Conservation (phyloP, 2,329 filamentous ascomycete genomes). For the Exophiala xenobiotica region DNA sequence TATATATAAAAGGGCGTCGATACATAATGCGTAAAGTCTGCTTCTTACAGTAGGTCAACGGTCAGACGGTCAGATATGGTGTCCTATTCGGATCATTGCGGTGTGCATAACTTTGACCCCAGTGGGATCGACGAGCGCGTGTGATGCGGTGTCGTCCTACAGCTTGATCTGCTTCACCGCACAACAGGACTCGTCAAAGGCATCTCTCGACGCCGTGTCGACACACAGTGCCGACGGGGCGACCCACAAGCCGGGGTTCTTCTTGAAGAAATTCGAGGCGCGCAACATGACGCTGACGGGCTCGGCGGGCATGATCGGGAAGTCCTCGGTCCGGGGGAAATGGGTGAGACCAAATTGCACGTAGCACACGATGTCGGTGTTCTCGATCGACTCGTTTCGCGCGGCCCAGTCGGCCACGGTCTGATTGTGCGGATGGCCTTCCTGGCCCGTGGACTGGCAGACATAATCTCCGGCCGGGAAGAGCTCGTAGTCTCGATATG, state of each 20-base stretch:
- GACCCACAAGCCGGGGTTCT: slow-evolving; percentile 59
- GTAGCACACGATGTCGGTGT: slow-evolving; percentile 87
- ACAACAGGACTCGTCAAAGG: slow-evolving; percentile 1
- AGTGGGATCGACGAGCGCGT: too few species aligned
- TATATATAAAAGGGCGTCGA: too few species aligned
- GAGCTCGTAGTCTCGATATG: slow-evolving; percentile 76
- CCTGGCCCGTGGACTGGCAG: slow-evolving; percentile 78
- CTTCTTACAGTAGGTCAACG: too few species aligned
- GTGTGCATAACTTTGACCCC: too few species aligned
- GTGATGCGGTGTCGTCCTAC: neutral
- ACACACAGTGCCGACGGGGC: neutral
- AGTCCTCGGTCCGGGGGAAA: slow-evolving; percentile 86
- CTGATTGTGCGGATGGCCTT: slow-evolving; percentile 54
- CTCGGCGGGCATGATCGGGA: slow-evolving; percentile 86
- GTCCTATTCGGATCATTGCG: too few species aligned
- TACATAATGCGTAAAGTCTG: too few species aligned
- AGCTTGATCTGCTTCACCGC: slow-evolving; percentile 2
- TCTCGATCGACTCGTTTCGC: slow-evolving; percentile 63
- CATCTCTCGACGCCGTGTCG: neutral
- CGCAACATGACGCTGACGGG: slow-evolving; percentile 77
- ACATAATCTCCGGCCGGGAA: slow-evolving; percentile 85
- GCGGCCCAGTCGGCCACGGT: neutral
- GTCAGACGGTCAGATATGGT: too few species aligned
- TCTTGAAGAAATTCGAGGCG: slow-evolving; percentile 78
- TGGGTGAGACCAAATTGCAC: slow-evolving; percentile 91